Evolutionary conservation across 83 land plant species (phyloP), one percentile per base, ranked within the genome.

Genomic region (Diphasiastrum complanatum): DNA sequence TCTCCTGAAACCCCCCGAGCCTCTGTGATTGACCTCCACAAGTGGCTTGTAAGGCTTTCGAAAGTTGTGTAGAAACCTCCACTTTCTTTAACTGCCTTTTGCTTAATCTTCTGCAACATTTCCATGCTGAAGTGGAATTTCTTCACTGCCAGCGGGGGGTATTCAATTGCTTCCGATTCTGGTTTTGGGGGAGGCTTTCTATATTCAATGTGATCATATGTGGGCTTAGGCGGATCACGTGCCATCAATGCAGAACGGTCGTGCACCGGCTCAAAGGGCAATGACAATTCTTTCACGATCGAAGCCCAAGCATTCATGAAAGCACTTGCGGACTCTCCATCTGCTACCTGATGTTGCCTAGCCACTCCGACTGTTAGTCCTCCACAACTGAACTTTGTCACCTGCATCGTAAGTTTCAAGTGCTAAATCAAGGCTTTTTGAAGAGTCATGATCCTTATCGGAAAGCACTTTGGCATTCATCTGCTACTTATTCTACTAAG

Each of bases 251-350:
- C 47, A 5, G 63, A 45, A 2, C 78, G 68, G 48, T 75, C 78
- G 34, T 74, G 77, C 40, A 64, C 48, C 2, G 64, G 31, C 2
- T 51, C 37, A 2, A 50, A 0, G 3, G 29, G 12, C 23, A 74
- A 6, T 5, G 66, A 61, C 29, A 61, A 38, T 1, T 48, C 65
- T 19, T 45, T 60, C 48, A 71, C 75, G 23, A 54, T 55, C 4
- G 28, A 27, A 5, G 73, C 74, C 78, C 78, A 75, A 29, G 78
- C 78, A 18, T 69, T 45, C 78, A 75, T 75, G 68, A 75, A 75
- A 29, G 22, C 51, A 40, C 63, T 64, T 4, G 68, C 74, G 19
- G 73, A 67, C 46, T 75, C 78, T 10, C 78, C 78, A 41, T 75
- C 78, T 36, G 73, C 73, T 16, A 75, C 73, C 41, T 64, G 78